Evolutionary conservation across 2,329 filamentous ascomycete species (phyloP).

Genomic region (Neofusicoccum kwambonambiense): DNA sequence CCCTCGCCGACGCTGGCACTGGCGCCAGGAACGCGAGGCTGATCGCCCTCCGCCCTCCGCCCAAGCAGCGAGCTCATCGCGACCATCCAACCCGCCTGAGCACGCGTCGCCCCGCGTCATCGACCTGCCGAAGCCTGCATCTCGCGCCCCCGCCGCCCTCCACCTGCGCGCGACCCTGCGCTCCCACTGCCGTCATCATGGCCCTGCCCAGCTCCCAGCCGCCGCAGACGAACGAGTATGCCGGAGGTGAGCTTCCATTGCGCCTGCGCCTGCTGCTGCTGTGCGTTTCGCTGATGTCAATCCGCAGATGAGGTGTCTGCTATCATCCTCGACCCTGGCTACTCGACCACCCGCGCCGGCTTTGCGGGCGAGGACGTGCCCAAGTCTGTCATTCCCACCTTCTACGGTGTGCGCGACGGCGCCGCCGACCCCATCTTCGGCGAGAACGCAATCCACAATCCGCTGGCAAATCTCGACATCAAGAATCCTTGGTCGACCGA

Average conservation of each 20-base stretch:
- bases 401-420: constrained; percentile 65
- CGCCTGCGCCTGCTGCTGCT: background rate
- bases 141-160: background rate
- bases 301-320: constrained; percentile 88
- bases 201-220: constrained; percentile 39
- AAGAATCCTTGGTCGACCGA: constrained; percentile 90
- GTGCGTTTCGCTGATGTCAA: background rate
- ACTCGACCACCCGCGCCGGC: constrained; percentile 84
- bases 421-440: constrained; percentile 68
- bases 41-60: background rate
- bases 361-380: constrained; percentile 98
- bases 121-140: background rate
- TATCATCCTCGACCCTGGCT: constrained; percentile 93
- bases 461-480: constrained; percentile 74
- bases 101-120: constrained; percentile 1
- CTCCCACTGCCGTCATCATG: constrained; percentile 32
- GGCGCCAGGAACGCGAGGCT: constrained; percentile 1
- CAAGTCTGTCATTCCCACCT: constrained; percentile 87
- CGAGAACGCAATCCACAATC: constrained; percentile 83
- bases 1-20: background rate
- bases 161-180: background rate
- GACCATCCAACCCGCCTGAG: background rate
- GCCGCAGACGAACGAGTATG: constrained; percentile 43
- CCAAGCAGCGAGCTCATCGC: background rate
- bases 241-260: constrained; percentile 37